Conservation (phyloP, 495 filamentous ascomycete genomes). For the Lepidopterella palustris region DNA sequence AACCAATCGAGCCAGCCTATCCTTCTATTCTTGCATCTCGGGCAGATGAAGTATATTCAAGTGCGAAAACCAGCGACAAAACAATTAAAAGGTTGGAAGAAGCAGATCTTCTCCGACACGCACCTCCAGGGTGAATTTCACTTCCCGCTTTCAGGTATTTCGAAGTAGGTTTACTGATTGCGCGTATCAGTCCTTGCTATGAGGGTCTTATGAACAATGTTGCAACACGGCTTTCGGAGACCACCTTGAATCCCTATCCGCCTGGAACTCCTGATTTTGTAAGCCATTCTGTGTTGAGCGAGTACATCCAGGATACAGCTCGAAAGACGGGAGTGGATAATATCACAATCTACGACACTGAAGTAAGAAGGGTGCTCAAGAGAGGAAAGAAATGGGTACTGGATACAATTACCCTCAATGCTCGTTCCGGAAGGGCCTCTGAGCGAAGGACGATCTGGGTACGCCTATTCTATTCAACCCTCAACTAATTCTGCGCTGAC, state of each 20-base stretch:
- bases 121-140: constrained; percentile 45
- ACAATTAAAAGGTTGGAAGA: constrained; percentile 19
- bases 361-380: constrained; percentile 51
- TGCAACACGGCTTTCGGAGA: constrained; percentile 52
- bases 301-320: constrained; percentile 56
- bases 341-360: constrained; percentile 49
- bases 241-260: constrained; percentile 54
- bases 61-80: constrained; percentile 11
- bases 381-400: constrained; percentile 47
- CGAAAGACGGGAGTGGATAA: constrained; percentile 36
- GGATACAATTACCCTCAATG: constrained; percentile 34
- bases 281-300: constrained; percentile 47
- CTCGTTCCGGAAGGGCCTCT: background rate
- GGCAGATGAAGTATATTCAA: constrained; percentile 21
- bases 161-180: constrained; percentile 8
- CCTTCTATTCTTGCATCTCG: constrained; percentile 46
- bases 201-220: constrained; percentile 60
- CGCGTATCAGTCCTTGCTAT: constrained; percentile 47
- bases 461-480: background rate
- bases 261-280: constrained; percentile 52
- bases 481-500: constrained; percentile 37
- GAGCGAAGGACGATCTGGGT: background rate
- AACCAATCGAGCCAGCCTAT: constrained; percentile 51
- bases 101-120: constrained; percentile 39
- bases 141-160: background rate